Conservation (phyloP, 2,329 filamentous ascomycete genomes). For the Akanthomyces muscarius region DNA sequence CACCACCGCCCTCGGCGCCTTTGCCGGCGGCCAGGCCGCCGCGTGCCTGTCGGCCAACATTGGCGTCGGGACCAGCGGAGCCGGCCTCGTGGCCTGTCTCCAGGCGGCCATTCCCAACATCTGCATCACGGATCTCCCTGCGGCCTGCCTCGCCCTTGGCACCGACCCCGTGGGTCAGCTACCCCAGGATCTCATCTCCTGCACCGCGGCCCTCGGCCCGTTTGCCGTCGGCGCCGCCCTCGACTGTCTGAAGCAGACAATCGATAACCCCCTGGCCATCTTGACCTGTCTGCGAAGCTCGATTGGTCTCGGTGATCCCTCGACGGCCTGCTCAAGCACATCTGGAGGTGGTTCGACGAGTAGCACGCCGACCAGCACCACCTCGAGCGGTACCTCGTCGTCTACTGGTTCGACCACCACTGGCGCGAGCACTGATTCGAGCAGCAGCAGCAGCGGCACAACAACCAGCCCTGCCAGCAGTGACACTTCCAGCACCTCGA, state of each 20-base stretch:
- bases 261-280: background rate
- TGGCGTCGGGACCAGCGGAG: constrained; percentile 6
- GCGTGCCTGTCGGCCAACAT: constrained; percentile 13
- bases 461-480: background rate
- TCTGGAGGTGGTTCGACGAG: background rate
- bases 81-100: constrained; percentile 14
- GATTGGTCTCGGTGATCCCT: background rate
- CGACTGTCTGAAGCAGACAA: constrained; percentile 10
- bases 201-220: constrained; percentile 17
- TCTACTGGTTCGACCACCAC: too few relatives aligned
- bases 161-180: background rate
- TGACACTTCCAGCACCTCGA: background rate
- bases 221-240: constrained; percentile 12
- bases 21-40: constrained; percentile 1
- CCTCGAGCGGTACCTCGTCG: background rate
- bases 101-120: constrained; percentile 6
- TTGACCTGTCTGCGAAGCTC: background rate
- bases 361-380: background rate
- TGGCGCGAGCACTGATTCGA: background rate
- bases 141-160: constrained; percentile 13
- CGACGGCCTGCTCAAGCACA: background rate
- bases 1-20: constrained; percentile 18
- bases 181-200: constrained; percentile 2
- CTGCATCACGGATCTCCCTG: constrained; percentile 18
- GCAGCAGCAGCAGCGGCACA: background rate